These are phyloP conservation scores for Penicillium sp. DNA, from an alignment of 2,329 filamentous ascomycete species.

Conservation along the genomic window DNA sequence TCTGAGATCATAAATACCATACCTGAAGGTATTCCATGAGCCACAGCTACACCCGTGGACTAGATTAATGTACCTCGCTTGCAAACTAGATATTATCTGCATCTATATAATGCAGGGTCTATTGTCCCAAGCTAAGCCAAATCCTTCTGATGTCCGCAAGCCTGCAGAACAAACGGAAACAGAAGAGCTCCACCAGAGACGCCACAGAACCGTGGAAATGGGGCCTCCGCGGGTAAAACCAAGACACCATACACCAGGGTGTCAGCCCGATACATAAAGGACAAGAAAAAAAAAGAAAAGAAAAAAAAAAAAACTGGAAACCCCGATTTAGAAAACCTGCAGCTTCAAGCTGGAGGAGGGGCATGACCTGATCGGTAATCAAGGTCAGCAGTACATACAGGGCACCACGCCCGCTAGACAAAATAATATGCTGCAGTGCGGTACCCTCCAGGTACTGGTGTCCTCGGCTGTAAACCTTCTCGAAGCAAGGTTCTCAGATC, in stretches of 20 bases:
- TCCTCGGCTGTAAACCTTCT: constrained; percentile 8
- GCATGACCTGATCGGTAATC: neutral
- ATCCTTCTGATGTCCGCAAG: neutral
- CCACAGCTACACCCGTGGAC: neutral
- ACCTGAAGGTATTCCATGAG: neutral
- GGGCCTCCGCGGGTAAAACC: neutral
- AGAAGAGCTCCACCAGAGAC: constrained; percentile 10
- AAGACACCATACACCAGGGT: neutral
- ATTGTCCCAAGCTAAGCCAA: neutral
- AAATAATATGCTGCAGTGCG: neutral
- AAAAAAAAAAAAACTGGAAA: constrained; percentile 1
- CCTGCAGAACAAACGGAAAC: constrained; percentile 7
- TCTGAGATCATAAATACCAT: neutral
- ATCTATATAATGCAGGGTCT: neutral
- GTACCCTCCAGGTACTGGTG: neutral
- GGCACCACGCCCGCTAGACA: neutral
- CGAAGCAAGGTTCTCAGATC: constrained; percentile 23
- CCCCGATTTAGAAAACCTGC: neutral
- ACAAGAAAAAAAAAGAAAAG: neutral
- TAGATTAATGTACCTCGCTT: neutral
- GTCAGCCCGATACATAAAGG: neutral
- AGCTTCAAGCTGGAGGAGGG: neutral
- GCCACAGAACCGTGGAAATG: constrained; percentile 15
- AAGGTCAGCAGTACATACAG: neutral
- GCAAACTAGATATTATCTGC: neutral